Base-by-base conservation (phyloP, 2,329 filamentous ascomycete species). In the Pseudogymnoascus sp. region DNA sequence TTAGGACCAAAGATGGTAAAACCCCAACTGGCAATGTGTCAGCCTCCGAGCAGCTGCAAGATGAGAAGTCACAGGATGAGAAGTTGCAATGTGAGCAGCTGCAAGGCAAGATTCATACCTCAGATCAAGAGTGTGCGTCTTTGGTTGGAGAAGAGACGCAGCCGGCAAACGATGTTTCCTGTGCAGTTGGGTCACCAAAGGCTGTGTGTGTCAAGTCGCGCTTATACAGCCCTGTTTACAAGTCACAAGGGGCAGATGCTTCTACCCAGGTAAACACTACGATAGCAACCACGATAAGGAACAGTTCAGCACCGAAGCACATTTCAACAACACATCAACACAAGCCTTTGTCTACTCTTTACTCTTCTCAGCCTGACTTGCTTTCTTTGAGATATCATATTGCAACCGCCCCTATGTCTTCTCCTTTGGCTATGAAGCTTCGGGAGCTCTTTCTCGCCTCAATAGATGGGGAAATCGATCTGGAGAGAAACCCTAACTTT, bases 171-270 rank as follows among this genome's bases (percentile, higher is more conserved):
- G n/a, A 9, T 35, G 48, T 55, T 55, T 33, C 29, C 35, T 33
- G 48, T 35, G 48, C n/a, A 33, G 48, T 33, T 15, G 29, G n/a
- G 12, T 55, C 27, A 35, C 29, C 48, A 55, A 55, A 55, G 29
- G 48, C 29, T 33, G 10, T 33, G 13, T n/a, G 29, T 33, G 48
- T 55, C 29, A 29, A 55, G n/a, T 10, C 48, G 29, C 15, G 48
- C 48, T 55, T 55, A 33, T 55, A 35, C 48, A 55, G 29, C 48
- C 48, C 48, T 55, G 5, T 55, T 55, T 55, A 55, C 29, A 55
- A 55, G 48, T 17, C 48, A 55, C 48, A 29, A 33, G 17, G 33
- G 17, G 27, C 48, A 55, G 35, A 17, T 55, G 27, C 29, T 55
- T 35, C 48, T 17, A 17, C 48, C 29, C 48, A 55, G 48, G 29